These are phyloP conservation scores for Medicago lupulina DNA, from an alignment of 306 rosid genomes.

Conservation along the genomic window DNA sequence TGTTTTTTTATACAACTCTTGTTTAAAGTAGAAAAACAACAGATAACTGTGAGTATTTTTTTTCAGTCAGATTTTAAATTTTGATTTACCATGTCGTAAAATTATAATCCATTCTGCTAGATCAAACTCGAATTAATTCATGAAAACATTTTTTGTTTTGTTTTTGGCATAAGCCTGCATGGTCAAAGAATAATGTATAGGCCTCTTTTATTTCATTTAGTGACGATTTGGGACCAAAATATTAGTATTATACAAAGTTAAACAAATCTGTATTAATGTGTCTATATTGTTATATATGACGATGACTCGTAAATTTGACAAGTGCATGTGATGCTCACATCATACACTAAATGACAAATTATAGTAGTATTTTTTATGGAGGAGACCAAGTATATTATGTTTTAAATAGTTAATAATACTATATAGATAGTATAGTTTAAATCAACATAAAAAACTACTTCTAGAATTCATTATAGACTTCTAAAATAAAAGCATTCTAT, in stretches of 20 bases:
- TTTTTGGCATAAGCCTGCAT: too few relatives aligned
- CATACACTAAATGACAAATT: neutral
- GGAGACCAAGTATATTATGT: neutral
- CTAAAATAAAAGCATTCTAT: neutral
- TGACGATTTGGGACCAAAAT: neutral
- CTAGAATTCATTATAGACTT: neutral
- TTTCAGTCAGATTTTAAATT: too few relatives aligned
- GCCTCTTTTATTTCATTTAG: neutral
- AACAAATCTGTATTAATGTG: neutral
- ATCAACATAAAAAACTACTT: neutral
- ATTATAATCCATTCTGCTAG: too few relatives aligned
- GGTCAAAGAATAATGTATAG: neutral
- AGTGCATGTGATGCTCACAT: neutral
- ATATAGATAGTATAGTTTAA: neutral
- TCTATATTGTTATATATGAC: too few relatives aligned
- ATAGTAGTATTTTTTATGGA: neutral
- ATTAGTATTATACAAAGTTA: too few relatives aligned
- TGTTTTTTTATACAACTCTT: too few relatives aligned
- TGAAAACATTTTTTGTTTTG: too few relatives aligned
- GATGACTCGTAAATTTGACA: neutral
- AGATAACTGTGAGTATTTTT: too few relatives aligned
- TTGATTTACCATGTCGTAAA: too few relatives aligned
- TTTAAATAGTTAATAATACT: too few relatives aligned
- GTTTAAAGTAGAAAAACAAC: too few relatives aligned
- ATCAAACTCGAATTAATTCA: too few relatives aligned